Conservation (phyloP, 1,284 basidiomycete genomes). For the Earliella scabrosa region DNA sequence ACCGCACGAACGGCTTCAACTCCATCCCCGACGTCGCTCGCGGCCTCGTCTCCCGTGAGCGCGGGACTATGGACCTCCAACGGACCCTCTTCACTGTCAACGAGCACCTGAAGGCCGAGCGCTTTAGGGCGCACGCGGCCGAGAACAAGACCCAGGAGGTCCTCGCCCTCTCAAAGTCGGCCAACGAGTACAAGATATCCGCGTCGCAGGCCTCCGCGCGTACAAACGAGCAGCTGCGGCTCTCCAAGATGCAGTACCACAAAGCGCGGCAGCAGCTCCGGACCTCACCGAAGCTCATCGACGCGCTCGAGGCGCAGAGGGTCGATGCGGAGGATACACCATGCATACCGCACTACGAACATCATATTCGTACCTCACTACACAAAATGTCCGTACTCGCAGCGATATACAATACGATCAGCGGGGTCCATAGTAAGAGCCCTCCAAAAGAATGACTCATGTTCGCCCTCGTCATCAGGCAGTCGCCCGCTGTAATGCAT, state of each 20-base stretch:
- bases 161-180: conserved; percentile 50
- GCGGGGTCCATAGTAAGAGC: too few relatives aligned
- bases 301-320: conserved; percentile 56
- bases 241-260: conserved; percentile 68
- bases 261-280: conserved; percentile 64
- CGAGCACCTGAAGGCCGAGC: conserved; percentile 56
- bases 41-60: conserved; percentile 57
- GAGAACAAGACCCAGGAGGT: conserved; percentile 55
- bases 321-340: conserved; percentile 63
- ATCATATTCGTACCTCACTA: too few relatives aligned
- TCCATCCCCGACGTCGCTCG: conserved; percentile 25
- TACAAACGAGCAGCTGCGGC: conserved; percentile 54
- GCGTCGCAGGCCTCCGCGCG: conserved; percentile 57
- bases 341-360: too few relatives aligned
- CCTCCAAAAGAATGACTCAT: too few relatives aligned
- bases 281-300: conserved; percentile 59
- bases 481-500: too few relatives aligned
- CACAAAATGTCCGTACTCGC: too few relatives aligned
- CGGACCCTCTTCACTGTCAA: conserved; percentile 54
- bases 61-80: conserved; percentile 56
- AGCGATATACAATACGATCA: too few relatives aligned
- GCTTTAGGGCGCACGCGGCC: conserved; percentile 53
- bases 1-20: conserved; percentile 3
- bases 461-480: too few relatives aligned
- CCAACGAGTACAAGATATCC: conserved; percentile 53